These are phyloP conservation scores for Moesziomyces sp. DNA, from an alignment of 1,284 basidiomycete genomes.

Conservation along the genomic window DNA sequence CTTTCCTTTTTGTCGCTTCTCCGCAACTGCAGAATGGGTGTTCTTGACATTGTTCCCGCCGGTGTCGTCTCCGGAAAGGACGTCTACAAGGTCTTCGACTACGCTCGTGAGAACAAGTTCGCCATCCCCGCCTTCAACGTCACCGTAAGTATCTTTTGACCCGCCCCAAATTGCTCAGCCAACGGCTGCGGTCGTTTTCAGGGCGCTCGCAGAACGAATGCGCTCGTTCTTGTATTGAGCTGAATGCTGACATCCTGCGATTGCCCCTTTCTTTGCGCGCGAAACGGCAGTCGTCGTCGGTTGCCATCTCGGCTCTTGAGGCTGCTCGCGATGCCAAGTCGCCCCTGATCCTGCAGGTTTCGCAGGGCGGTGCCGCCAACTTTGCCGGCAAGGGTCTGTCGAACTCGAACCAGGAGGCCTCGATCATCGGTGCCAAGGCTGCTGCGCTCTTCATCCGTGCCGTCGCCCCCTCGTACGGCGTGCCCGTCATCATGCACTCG, in stretches of 20 bases:
- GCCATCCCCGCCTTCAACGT: conserved; percentile 68
- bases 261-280: neutral
- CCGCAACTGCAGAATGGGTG: conserved; percentile 49
- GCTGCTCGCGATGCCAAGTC: conserved; percentile 81
- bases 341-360: conserved; percentile 97
- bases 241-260: conserved; percentile 4
- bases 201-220: no score
- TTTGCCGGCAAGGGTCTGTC: conserved; percentile 96
- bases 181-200: no score
- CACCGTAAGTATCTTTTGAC: conserved; percentile 44
- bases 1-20: neutral
- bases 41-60: conserved; percentile 65
- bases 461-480: conserved; percentile 75
- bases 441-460: conserved; percentile 89
- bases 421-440: conserved; percentile 88
- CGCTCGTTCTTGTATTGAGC: neutral
- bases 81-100: conserved; percentile 67
- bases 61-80: conserved; percentile 67
- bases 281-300: conserved; percentile 49
- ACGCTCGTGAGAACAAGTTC: conserved; percentile 65
- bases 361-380: conserved; percentile 95
- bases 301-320: conserved; percentile 66
- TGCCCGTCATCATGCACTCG: conserved; percentile 94
- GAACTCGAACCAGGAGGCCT: conserved; percentile 97
- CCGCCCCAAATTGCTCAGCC: neutral